Percentiles rank a stretch among this genome's conserved stretches.
Conservation (phyloP, 805 yeast species). For the Tetrapisispora pingtungensis region DNA sequence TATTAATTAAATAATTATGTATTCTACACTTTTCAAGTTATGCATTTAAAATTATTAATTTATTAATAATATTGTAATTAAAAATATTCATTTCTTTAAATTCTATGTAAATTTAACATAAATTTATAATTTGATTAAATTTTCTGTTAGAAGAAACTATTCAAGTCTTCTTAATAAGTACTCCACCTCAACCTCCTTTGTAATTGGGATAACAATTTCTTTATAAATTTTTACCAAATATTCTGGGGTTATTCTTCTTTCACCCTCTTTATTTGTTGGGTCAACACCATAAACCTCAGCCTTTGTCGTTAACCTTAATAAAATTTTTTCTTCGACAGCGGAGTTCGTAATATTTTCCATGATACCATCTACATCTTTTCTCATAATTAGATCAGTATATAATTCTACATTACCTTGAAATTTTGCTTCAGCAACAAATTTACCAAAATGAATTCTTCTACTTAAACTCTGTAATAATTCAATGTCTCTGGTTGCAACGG, state of each 20-base stretch:
- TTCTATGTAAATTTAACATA: too few relatives aligned
- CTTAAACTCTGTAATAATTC: conserved; percentile 81
- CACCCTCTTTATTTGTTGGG: conserved; percentile 66
- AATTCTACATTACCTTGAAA: conserved; percentile 55
- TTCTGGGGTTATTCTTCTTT: conserved; percentile 73
- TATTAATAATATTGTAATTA: too few relatives aligned
- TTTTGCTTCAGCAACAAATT: conserved; percentile 95
- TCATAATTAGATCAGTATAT: conserved; percentile 55
- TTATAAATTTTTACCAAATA: conserved; percentile 73
- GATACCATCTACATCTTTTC: conserved; percentile 60
- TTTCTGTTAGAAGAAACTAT: too few relatives aligned
- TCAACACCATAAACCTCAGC: conserved; percentile 84
- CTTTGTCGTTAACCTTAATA: conserved; percentile 67
- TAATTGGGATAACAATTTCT: conserved; percentile 83
- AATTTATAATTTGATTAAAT: too few relatives aligned
- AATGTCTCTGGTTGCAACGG: conserved; percentile 76
- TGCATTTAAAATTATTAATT: too few relatives aligned
- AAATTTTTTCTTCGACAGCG: conserved; percentile 76
- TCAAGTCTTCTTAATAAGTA: conserved; percentile 78
- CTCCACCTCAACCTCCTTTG: conserved; percentile 91
- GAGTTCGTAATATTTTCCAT: conserved; percentile 75
- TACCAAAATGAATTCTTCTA: conserved; percentile 91
- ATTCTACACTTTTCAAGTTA: too few relatives aligned
- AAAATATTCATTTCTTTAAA: too few relatives aligned
- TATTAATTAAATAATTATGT: too few relatives aligned